These are phyloP conservation scores for Cetradonia linearis DNA, from an alignment of 495 filamentous ascomycete species.

Conservation along the genomic window DNA sequence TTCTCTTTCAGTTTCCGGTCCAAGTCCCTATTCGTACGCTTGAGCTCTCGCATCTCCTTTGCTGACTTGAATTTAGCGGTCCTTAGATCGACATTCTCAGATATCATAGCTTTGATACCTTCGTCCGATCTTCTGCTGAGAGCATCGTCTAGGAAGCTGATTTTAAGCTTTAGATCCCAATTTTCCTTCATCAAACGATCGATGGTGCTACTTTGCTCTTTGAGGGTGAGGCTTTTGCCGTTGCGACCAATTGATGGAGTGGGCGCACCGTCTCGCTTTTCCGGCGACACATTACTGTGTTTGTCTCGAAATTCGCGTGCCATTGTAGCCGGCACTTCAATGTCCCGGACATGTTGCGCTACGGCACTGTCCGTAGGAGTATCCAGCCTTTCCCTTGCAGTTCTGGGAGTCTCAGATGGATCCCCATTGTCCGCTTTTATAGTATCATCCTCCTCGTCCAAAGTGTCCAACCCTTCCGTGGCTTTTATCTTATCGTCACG, in stretches of 20 bases:
- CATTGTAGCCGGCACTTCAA: slow-evolving; percentile 81
- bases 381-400: slow-evolving; percentile 31
- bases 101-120: slow-evolving; percentile 92
- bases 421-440: slow-evolving; percentile 34
- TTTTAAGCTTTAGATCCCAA: slow-evolving; percentile 78
- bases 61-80: slow-evolving; percentile 77
- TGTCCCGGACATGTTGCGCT: slow-evolving; percentile 73
- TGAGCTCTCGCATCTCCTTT: slow-evolving; percentile 75
- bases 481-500: slow-evolving; percentile 38
- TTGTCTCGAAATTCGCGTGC: slow-evolving; percentile 69
- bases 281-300: slow-evolving; percentile 45
- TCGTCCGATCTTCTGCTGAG: slow-evolving; percentile 90
- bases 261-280: slow-evolving; percentile 40
- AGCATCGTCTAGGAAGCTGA: slow-evolving; percentile 74
- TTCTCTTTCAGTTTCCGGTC: slow-evolving; percentile 75
- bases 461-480: slow-evolving; percentile 45
- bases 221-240: slow-evolving; percentile 80
- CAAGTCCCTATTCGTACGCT: slow-evolving; percentile 67
- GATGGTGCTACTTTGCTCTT: slow-evolving; percentile 94
- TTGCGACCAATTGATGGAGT: slow-evolving; percentile 48
- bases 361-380: slow-evolving; percentile 81
- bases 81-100: slow-evolving; percentile 90
- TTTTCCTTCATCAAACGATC: slow-evolving; percentile 90
- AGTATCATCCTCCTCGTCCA: slow-evolving; percentile 48
- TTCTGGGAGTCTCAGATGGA: slow-evolving; percentile 36